Conservation (phyloP, 2,329 filamentous ascomycete genomes). For the Stemphylium lycopersici region DNA sequence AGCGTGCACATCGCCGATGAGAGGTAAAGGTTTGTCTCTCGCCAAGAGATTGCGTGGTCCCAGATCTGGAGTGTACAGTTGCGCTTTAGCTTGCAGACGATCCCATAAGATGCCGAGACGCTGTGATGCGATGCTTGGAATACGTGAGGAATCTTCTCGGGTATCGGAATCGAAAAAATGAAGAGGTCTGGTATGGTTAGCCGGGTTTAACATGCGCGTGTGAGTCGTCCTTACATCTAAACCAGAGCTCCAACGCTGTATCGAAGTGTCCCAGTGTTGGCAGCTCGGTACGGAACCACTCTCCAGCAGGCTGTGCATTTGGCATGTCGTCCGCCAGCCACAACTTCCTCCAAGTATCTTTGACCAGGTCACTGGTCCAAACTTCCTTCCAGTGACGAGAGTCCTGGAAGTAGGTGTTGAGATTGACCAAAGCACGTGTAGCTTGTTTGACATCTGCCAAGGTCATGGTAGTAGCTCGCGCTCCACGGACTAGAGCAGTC, state of each 20-base stretch:
- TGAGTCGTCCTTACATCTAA: constrained; percentile 43
- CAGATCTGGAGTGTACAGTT: constrained; percentile 67
- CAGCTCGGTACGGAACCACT: constrained; percentile 55
- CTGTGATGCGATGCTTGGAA: constrained; percentile 69
- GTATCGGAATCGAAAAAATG: constrained; percentile 64
- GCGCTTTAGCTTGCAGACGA: constrained; percentile 66
- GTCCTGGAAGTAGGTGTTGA: constrained; percentile 54
- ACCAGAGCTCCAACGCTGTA: constrained; percentile 55
- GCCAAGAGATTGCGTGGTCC: constrained; percentile 69
- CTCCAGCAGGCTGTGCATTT: constrained; percentile 49
- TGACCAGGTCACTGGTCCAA: constrained; percentile 56
- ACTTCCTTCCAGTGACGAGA: constrained; percentile 55
- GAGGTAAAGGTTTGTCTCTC: constrained; percentile 56
- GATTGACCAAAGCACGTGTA: constrained; percentile 50
- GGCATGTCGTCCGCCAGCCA: constrained; percentile 55
- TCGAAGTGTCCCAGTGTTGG: constrained; percentile 56
- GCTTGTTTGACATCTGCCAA: constrained; percentile 49
- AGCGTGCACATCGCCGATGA: constrained; percentile 51
- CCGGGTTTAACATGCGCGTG: neutral
- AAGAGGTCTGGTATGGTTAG: constrained; percentile 51
- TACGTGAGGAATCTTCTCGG: constrained; percentile 62
- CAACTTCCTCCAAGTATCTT: constrained; percentile 54
- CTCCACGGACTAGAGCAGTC: constrained; percentile 49
- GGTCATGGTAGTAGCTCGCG: constrained; percentile 47
- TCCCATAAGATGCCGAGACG: constrained; percentile 65